phyloP scores from a whole-genome alignment of 2,329 filamentous ascomycete species.

The Botryotinia globosa region DNA sequence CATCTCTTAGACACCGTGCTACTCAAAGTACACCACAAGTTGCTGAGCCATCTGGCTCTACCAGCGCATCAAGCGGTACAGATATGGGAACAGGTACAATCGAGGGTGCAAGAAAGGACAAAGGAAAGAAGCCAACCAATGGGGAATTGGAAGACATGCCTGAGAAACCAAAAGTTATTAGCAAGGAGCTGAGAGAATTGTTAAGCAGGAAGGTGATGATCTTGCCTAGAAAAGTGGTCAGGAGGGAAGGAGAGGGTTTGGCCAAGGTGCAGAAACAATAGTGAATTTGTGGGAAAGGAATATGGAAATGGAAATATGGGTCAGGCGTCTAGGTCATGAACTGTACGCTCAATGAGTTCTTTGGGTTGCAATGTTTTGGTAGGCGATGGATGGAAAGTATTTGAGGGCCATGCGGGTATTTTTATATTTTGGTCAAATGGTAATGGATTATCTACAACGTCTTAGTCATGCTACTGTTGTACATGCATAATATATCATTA shows the following conservation, averaged over 20 bases:
- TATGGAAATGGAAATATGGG: background rate
- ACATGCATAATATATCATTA: background rate
- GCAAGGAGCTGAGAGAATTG: slow-evolving; percentile 58
- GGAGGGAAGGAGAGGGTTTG: slow-evolving; percentile 37
- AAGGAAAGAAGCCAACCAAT: slow-evolving; percentile 21
- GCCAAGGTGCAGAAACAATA: slow-evolving; percentile 6
- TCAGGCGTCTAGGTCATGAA: background rate
- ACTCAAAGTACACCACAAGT: background rate
- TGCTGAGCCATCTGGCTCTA: background rate
- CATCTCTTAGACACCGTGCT: slow-evolving; percentile 39
- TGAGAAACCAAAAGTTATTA: slow-evolving; percentile 52
- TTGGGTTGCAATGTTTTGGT: background rate
- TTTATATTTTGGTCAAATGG: background rate
- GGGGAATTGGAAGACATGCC: slow-evolving; percentile 33
- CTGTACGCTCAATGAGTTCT: background rate
- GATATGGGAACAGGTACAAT: slow-evolving; percentile 32
- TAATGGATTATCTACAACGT: background rate
- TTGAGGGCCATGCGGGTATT: background rate
- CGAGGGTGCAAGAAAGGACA: slow-evolving; percentile 19
- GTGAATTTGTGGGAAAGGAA: no score
- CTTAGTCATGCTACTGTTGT: background rate
- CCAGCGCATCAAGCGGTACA: slow-evolving; percentile 2
- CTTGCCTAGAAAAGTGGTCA: slow-evolving; percentile 37
- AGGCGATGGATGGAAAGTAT: background rate
- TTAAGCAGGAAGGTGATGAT: slow-evolving; percentile 56